phyloP scores from a whole-genome alignment of 495 filamentous ascomycete genomes.

The Daldinia decipiens region DNA sequence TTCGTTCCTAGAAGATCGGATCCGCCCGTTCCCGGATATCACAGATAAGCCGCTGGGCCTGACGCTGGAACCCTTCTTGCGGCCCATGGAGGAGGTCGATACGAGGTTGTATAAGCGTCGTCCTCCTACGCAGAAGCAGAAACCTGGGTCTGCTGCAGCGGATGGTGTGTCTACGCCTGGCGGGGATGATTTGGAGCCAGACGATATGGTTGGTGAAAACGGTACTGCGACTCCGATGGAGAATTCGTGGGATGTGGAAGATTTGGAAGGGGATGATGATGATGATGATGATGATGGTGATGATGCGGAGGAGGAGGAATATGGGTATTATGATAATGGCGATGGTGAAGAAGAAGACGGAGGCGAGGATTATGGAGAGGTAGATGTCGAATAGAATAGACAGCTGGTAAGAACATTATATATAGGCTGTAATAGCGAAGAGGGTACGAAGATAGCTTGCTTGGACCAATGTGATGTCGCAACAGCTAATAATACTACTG shows the following conservation, averaged over 20 bases:
- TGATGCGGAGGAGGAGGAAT: too few relatives aligned
- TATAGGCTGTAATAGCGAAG: neutral
- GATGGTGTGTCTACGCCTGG: constrained; percentile 2
- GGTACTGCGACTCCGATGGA: constrained; percentile 12
- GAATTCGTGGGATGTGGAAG: constrained; percentile 13
- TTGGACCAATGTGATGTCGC: neutral
- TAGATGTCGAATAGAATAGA: constrained; percentile 8
- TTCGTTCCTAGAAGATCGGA: constrained; percentile 38
- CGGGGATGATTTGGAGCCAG: neutral
- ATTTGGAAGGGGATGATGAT: constrained; percentile 17
- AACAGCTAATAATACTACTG: neutral
- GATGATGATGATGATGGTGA: constrained; percentile 19
- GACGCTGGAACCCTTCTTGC: constrained; percentile 44
- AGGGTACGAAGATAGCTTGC: neutral
- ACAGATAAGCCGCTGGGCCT: constrained; percentile 43
- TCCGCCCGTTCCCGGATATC: constrained; percentile 40
- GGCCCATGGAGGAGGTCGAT: constrained; percentile 42
- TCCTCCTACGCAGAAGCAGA: constrained; percentile 4
- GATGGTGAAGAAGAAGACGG: constrained; percentile 19
- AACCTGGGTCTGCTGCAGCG: neutral
- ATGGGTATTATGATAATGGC: constrained; percentile 14
- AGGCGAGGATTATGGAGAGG: constrained; percentile 20
- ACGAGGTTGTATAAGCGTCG: constrained; percentile 17
- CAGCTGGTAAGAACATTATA: neutral
- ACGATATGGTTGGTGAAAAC: constrained; percentile 4